Evolutionary conservation across 192 early-diverging fungal species (phyloP), one percentile per base, ranked within the genome.

Genomic region (Coemansia asiatica): DNA sequence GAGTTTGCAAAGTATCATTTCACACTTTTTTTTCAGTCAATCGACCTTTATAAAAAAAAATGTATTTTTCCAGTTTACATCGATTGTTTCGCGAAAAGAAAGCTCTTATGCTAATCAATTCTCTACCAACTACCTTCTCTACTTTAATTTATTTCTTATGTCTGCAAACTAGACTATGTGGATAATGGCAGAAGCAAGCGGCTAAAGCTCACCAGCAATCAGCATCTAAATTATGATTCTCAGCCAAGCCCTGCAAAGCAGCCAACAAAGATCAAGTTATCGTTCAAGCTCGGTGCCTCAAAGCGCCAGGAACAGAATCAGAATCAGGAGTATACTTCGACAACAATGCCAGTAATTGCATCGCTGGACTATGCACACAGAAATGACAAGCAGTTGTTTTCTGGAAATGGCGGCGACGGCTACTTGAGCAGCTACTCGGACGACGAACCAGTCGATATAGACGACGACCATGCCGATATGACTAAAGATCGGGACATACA

Each of bases 201-300:
- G 35, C 4, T 36, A 36, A 36, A 10, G 10, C 35, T 36, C 6
- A 36, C 35, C 35, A 36, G 27, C 25, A 12, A 3, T 13, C 19
- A 16, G 19, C 48, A 36, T 4, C 35, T 25, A 16, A 50, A 23
- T n/a, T 25, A 33, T 36, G 50, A 29, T 18, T 23, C n/a, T 10
- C 33, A 27, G 54, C 22, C 25, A n/a, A 18, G 59, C 3, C 53
- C 64, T 23, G 47, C 38, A 33, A 63, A 56, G 54, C 64, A 48
- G 62, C 47, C 58, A n/a, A 31, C 67, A 7, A 74, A 73, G 64
- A 74, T 79, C 21, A 70, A 65, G 61, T 68, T 79, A 22, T 79
- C 76, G 60, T 63, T 79, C 4, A 79, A 79, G 57, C 61, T 79
- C 6, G 76, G 76, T 6, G 38, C 68, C 27, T 57, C 67, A 7